A percentile compares a stretch with the other conserved stretches of the same genome.
Evolutionary conservation across 441 rosid genomes (phyloP).

Genomic region (Erodium trifolium): DNA sequence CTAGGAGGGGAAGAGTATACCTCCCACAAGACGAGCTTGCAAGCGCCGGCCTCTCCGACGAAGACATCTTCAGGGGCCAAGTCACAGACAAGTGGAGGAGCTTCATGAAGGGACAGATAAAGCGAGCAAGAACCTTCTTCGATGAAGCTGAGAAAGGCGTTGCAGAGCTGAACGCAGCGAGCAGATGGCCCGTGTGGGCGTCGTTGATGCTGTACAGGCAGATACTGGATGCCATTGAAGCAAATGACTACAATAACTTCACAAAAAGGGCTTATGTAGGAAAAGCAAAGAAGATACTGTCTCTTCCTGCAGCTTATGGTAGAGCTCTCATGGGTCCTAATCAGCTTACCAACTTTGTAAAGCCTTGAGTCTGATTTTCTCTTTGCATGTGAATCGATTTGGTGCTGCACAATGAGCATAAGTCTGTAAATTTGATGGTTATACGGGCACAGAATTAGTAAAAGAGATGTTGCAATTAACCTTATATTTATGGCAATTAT

Average conservation of each 20-base stretch:
- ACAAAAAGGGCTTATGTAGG: constrained; percentile 36
- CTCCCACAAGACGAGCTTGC: constrained; percentile 42
- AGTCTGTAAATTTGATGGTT: no score
- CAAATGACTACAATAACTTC: constrained; percentile 37
- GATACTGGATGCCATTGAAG: constrained; percentile 39
- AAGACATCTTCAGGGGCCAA: constrained; percentile 34
- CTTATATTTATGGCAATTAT: no score
- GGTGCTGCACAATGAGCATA: neutral
- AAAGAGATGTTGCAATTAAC: no score
- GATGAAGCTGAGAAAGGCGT: constrained; percentile 42
- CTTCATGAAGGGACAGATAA: constrained; percentile 42
- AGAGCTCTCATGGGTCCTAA: constrained; percentile 13
- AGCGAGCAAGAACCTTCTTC: constrained; percentile 41
- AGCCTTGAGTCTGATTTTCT: neutral
- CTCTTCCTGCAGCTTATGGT: constrained; percentile 34
- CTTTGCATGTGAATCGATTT: neutral
- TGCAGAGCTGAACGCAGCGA: constrained; percentile 34
- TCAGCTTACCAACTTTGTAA: neutral
- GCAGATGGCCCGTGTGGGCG: constrained; percentile 54
- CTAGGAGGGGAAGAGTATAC: constrained; percentile 34
- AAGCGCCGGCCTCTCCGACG: constrained; percentile 32
- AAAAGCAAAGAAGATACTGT: constrained; percentile 30
- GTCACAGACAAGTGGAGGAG: constrained; percentile 42
- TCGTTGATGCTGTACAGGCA: constrained; percentile 33
- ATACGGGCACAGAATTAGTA: no score